phyloP scores from a whole-genome alignment of 2,329 filamentous ascomycete species.

The Talaromyces verruculosus region DNA sequence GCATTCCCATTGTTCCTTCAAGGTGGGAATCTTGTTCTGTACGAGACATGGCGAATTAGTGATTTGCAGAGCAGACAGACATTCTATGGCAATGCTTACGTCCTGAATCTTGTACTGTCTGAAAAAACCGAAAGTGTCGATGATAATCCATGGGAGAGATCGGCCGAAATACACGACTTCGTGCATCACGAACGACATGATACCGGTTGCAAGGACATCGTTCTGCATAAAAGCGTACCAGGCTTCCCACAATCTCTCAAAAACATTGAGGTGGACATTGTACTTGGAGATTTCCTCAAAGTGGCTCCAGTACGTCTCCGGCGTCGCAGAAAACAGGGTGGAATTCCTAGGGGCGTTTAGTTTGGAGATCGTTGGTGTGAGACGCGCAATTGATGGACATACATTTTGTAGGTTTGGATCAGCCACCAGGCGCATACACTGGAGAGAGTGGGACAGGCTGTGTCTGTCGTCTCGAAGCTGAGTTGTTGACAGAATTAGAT shows the following conservation, averaged over 20 bases:
- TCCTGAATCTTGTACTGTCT: slow-evolving; percentile 93
- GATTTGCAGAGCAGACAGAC: neutral
- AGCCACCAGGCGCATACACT: neutral
- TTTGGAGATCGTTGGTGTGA: neutral
- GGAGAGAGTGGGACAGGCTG: neutral
- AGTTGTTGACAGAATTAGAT: neutral
- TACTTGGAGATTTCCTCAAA: slow-evolving; percentile 65
- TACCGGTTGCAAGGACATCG: slow-evolving; percentile 90
- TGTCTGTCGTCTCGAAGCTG: neutral
- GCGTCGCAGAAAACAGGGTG: slow-evolving; percentile 41
- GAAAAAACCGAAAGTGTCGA: slow-evolving; percentile 84
- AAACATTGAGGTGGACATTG: slow-evolving; percentile 82
- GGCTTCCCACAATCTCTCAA: slow-evolving; percentile 87
- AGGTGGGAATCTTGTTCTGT: slow-evolving; percentile 81
- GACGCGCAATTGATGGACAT: neutral
- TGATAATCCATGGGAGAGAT: slow-evolving; percentile 85
- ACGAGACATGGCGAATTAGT: neutral
- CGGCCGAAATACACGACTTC: slow-evolving; percentile 93
- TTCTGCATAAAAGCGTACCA: slow-evolving; percentile 99
- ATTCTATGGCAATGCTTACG: slow-evolving; percentile 43
- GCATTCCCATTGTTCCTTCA: slow-evolving; percentile 91
- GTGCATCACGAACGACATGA: slow-evolving; percentile 96
- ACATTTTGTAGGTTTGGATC: neutral
- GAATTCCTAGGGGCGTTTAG: slow-evolving; percentile 45
- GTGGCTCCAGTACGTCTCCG: slow-evolving; percentile 64